phyloP scores from a whole-genome alignment of 1,284 basidiomycete genomes.

The Moniliella sp. region DNA sequence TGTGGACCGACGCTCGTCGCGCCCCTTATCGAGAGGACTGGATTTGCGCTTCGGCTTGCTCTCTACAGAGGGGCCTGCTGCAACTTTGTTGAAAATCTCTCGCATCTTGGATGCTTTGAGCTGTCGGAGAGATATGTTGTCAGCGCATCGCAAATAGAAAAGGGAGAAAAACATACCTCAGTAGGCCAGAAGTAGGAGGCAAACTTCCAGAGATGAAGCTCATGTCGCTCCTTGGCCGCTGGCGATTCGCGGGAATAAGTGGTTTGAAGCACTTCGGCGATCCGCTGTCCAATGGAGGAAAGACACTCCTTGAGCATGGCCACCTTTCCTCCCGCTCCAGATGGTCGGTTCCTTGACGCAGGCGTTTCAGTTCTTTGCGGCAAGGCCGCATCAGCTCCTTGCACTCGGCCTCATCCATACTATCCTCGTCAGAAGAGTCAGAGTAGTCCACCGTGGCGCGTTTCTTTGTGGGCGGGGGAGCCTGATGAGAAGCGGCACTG shows the following conservation, averaged over 20 bases:
- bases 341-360: conserved; percentile 68
- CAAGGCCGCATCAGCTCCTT: conserved; percentile 90
- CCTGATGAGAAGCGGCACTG: too few relatives aligned
- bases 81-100: conserved; percentile 2
- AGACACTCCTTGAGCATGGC: conserved; percentile 84
- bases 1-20: too few relatives aligned
- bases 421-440: conserved; percentile 25
- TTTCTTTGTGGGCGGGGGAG: too few relatives aligned
- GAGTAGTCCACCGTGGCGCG: neutral
- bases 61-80: too few relatives aligned
- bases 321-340: conserved; percentile 85
- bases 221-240: conserved; percentile 61
- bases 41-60: too few relatives aligned
- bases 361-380: conserved; percentile 86
- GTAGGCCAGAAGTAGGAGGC: conserved; percentile 81
- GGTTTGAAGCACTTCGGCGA: conserved; percentile 57
- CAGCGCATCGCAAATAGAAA: too few relatives aligned
- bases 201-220: conserved; percentile 75
- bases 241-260: conserved; percentile 48
- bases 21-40: too few relatives aligned
- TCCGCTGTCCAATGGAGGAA: conserved; percentile 73
- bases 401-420: conserved; percentile 82
- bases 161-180: too few relatives aligned
- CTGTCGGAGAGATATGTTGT: too few relatives aligned
- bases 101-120: conserved; percentile 2